phyloP scores from a whole-genome alignment of 176 grass and related monocot genomes.

The Oryza meyeriana region DNA sequence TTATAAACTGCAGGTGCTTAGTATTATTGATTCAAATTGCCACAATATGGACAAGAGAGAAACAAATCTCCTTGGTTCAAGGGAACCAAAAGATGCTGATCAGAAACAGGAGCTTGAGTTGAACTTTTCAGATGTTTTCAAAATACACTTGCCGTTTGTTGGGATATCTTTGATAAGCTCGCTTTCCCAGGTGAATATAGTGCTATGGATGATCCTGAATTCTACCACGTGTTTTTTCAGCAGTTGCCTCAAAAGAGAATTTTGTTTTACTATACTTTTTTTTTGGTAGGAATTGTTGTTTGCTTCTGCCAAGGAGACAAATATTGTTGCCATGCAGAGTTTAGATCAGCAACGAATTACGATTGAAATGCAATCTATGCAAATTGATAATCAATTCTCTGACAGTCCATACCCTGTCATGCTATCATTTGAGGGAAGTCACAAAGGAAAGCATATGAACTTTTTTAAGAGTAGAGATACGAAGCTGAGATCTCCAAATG shows the following conservation, averaged over 20 bases:
- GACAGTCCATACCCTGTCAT: constrained; percentile 86
- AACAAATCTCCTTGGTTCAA: constrained; percentile 60
- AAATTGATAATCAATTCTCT: constrained; percentile 95
- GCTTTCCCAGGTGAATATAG: constrained; percentile 67
- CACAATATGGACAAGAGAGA: constrained; percentile 78
- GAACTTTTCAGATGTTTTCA: constrained; percentile 68
- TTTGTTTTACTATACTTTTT: constrained; percentile 34
- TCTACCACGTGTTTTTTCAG: constrained; percentile 13
- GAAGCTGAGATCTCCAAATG: constrained; percentile 54
- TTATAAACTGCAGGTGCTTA: constrained; percentile 73
- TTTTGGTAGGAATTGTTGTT: constrained; percentile 85
- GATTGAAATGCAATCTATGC: constrained; percentile 71
- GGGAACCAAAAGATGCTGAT: constrained; percentile 62
- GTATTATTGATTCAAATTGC: constrained; percentile 79
- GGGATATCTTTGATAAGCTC: constrained; percentile 96
- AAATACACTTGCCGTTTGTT: constrained; percentile 73
- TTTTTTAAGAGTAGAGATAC: constrained; percentile 73
- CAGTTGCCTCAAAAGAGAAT: background rate
- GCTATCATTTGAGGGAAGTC: constrained; percentile 77
- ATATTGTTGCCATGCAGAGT: constrained; percentile 78
- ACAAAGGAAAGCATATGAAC: constrained; percentile 56
- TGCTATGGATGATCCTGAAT: constrained; percentile 4
- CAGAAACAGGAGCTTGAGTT: constrained; percentile 67
- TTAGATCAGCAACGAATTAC: constrained; percentile 77
- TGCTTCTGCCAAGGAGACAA: constrained; percentile 80